Evolutionary conservation across 139 green algal species (phyloP).

Genomic region (Pseudopediastrum boryanum): DNA sequence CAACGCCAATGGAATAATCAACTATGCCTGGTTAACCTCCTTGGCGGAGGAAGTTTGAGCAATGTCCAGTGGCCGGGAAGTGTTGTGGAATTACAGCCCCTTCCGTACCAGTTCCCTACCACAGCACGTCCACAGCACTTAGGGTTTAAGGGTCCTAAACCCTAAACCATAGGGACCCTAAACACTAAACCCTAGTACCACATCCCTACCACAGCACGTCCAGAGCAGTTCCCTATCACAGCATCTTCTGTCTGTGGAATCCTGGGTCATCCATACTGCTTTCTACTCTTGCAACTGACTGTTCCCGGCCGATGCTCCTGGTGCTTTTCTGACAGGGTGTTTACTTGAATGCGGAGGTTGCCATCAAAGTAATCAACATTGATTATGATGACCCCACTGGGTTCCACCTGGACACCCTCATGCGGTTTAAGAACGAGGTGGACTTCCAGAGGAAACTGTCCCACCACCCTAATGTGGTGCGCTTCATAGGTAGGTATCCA

Average conservation of each 20-base stretch:
- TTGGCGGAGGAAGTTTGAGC: too few species aligned
- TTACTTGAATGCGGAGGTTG: slow-evolving; percentile 58
- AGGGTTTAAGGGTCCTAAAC: too few species aligned
- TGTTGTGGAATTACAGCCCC: too few species aligned
- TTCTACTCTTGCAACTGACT: background rate
- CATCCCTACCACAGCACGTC: background rate
- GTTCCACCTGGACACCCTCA: slow-evolving; percentile 14
- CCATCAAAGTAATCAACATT: slow-evolving; percentile 59
- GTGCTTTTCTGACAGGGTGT: slow-evolving; percentile 40
- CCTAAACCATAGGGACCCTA: background rate
- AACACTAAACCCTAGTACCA: background rate
- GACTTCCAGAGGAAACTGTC: slow-evolving; percentile 64
- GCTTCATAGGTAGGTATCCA: slow-evolving; percentile 47
- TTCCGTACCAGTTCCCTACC: too few species aligned
- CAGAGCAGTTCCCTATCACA: background rate
- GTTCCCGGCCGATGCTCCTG: background rate
- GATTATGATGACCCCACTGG: slow-evolving; percentile 28
- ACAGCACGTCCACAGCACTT: too few species aligned
- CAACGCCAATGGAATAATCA: too few species aligned
- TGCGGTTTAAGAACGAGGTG: slow-evolving; percentile 59
- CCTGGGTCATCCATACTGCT: background rate
- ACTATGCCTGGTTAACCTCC: too few species aligned
- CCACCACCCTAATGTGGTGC: slow-evolving; percentile 65
- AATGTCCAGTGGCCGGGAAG: too few species aligned
- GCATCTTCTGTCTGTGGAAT: background rate